Evolutionary conservation across 2,329 filamentous ascomycete species (phyloP).

Genomic region (Cladophialophora psammophila): DNA sequence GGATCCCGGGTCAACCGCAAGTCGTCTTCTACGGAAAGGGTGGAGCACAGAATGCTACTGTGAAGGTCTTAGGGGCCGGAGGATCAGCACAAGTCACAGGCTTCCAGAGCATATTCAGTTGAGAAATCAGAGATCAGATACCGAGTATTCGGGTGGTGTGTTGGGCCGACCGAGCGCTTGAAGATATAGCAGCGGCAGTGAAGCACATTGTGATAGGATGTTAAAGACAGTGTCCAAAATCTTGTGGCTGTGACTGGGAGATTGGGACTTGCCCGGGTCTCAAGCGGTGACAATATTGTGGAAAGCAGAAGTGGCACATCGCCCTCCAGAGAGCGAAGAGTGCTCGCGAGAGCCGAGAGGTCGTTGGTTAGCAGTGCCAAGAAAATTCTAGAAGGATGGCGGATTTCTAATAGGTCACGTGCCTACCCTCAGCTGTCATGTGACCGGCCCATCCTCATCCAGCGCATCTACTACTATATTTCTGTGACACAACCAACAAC

Average conservation of each 20-base stretch:
- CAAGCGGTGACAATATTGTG: no score
- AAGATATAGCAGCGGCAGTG: neutral
- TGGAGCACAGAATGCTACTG: conserved; percentile 6
- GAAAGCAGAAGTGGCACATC: no score
- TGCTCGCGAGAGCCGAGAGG: neutral
- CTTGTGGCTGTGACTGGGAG: no score
- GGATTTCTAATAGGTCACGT: conserved; percentile 21
- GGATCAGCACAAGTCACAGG: conserved; percentile 9
- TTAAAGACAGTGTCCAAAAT: no score
- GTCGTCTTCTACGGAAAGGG: conserved; percentile 12
- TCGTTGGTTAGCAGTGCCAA: conserved; percentile 2
- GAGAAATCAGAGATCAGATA: neutral
- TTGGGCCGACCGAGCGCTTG: neutral
- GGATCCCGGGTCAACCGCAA: neutral
- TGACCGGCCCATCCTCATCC: neutral
- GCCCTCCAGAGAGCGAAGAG: no score
- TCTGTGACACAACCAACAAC: neutral
- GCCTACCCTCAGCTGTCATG: neutral
- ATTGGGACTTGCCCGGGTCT: no score
- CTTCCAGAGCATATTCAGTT: conserved; percentile 12
- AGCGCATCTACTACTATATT: neutral
- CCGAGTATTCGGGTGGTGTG: neutral
- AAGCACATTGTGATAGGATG: neutral
- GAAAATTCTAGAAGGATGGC: conserved; percentile 21
- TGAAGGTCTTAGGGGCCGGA: neutral